Evolutionary conservation across 805 yeast species (phyloP).

Genomic region (Candida peoriensis): DNA sequence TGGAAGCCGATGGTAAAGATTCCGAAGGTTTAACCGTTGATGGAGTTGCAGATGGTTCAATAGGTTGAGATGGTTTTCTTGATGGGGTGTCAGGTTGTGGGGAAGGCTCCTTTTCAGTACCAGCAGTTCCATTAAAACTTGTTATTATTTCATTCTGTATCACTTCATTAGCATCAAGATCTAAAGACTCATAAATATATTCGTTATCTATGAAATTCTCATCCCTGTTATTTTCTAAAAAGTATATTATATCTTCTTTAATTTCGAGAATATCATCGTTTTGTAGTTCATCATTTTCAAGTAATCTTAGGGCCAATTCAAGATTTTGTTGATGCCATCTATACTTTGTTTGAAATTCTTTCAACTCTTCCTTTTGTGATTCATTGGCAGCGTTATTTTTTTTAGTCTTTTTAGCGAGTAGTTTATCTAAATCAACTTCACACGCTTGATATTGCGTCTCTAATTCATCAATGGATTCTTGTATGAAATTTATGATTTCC

Average conservation of each 20-base stretch:
- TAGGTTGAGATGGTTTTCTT: conserved; percentile 1
- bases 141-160: conserved; percentile 46
- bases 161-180: conserved; percentile 52
- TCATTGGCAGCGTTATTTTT: conserved; percentile 46
- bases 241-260: conserved; percentile 85
- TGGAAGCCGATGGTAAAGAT: neutral
- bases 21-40: conserved; percentile 1
- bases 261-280: conserved; percentile 71
- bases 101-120: conserved; percentile 3
- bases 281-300: conserved; percentile 77
- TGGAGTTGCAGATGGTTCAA: neutral
- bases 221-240: conserved; percentile 87
- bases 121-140: conserved; percentile 17
- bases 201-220: conserved; percentile 92
- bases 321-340: conserved; percentile 73
- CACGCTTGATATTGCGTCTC: conserved; percentile 71
- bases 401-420: conserved; percentile 52
- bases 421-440: conserved; percentile 64
- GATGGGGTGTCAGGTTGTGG: conserved; percentile 5
- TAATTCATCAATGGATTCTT: conserved; percentile 70
- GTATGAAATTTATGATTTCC: conserved; percentile 66
- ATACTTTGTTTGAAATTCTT: conserved; percentile 62
- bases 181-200: conserved; percentile 82
- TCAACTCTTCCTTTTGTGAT: conserved; percentile 56
- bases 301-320: conserved; percentile 68